Percentiles rank a stretch among this genome's conserved stretches.
Conservation (phyloP, 352 stramenopile genomes). For the Globisporangium nunn region DNA sequence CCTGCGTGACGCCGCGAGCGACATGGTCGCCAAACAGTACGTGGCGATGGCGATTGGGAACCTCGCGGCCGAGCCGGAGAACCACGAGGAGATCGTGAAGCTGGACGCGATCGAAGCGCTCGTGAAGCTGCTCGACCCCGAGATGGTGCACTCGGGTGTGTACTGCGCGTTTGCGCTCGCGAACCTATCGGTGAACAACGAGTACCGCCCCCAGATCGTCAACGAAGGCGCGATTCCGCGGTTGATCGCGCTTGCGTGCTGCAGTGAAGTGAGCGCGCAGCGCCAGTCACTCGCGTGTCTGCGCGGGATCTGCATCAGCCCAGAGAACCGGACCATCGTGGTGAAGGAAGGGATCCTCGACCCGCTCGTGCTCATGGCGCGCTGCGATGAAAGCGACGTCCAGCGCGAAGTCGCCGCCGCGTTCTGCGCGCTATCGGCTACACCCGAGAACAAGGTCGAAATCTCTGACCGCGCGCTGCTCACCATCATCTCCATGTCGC, state of each 20-base stretch:
- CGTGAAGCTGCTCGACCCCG: conserved; percentile 89
- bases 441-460: conserved; percentile 95
- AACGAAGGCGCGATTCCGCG: conserved; percentile 90
- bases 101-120: conserved; percentile 84
- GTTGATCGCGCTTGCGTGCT: conserved; percentile 93
- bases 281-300: conserved; percentile 89
- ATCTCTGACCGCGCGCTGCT: conserved; percentile 91
- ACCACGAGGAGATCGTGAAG: conserved; percentile 94
- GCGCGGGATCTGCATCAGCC: conserved; percentile 90
- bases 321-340: conserved; percentile 82
- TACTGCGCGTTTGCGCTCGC: conserved; percentile 93
- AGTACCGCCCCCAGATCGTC: conserved; percentile 89
- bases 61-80: conserved; percentile 90
- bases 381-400: conserved; percentile 88
- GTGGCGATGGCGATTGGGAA: conserved; percentile 95
- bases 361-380: conserved; percentile 93
- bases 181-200: conserved; percentile 93
- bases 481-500: conserved; percentile 92
- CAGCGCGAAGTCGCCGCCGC: conserved; percentile 89
- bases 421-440: conserved; percentile 92
- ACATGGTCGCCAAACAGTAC: conserved; percentile 93
- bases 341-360: conserved; percentile 94
- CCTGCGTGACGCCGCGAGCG: conserved; percentile 77
- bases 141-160: conserved; percentile 73
- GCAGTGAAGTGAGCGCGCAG: conserved; percentile 90